Base-by-base conservation (phyloP, 495 filamentous ascomycete genomes). In the Aspergillus steynii region DNA sequence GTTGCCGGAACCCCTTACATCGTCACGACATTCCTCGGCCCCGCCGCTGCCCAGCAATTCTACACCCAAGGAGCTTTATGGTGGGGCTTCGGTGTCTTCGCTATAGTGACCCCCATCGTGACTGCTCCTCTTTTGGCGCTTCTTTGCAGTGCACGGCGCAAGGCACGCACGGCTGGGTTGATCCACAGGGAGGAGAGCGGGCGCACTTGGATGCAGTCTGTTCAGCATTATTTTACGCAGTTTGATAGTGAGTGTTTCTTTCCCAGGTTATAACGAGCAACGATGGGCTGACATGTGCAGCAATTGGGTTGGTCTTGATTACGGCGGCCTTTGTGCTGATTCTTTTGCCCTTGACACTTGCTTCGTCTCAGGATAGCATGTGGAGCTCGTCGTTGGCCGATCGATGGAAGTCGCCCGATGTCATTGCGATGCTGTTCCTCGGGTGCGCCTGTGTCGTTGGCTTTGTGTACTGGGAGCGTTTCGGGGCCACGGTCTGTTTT, bases 61-160 rank as follows among this genome's bases (percentile, higher is more conserved):
- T 65, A 65, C 48, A 29, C 54, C 8, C 53, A 63, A 15, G 51
- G 59, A 3, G 75, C 75, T 27, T 87, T 77, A 68, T 72, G 81
- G 56, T 88, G 84, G 86, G 80, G 72, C 34, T 86, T 82, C 62
- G 84, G 84, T 46, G 70, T 76, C 29, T 87, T 85, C 61, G 66
- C 77, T 54, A 85, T 87, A 64, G 69, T 85, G 55, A 79, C 77
- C 1, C 80, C 82, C 0, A 49, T 80, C 56, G 70, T 85, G 50
- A 80, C 77, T 51, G 50, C 74, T 9, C 82, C 83, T 31, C 61
- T 84, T 31, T 50, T 67, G 12, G 64, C 85, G 10, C 78, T 85
- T 37, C 71, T 70, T 53, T 58, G 69, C 60, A 83, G 83, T 66
- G 71, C 78, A 51, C 60, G 56, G n/a, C 71, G 65, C 48, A 86